phyloP scores from a whole-genome alignment of 257 asterid species.

The Lavandula angustifolia region DNA sequence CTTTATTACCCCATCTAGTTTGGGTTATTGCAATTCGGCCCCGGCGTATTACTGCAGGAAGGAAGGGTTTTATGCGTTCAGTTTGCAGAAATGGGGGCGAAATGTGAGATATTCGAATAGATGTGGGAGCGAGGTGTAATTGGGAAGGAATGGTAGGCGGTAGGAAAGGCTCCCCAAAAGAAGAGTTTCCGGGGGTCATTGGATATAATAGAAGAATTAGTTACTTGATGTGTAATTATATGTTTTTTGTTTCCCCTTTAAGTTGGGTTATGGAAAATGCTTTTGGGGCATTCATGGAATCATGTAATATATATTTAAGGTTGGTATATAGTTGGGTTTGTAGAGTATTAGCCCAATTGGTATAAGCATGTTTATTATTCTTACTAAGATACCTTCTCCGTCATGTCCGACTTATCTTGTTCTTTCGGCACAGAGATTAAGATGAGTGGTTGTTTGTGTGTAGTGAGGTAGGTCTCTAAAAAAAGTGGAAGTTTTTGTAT shows the following conservation, averaged over 20 bases:
- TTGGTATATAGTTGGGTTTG: too few relatives aligned
- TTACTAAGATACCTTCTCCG: too few relatives aligned
- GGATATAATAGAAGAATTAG: constrained; percentile 36
- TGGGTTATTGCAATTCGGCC: constrained; percentile 25
- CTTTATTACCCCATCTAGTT: constrained; percentile 23
- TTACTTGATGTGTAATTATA: constrained; percentile 42
- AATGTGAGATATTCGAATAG: constrained; percentile 12
- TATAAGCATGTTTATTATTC: too few relatives aligned
- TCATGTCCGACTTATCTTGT: too few relatives aligned
- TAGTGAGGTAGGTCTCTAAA: too few relatives aligned
- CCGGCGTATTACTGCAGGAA: constrained; percentile 9
- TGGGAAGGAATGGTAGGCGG: constrained; percentile 28
- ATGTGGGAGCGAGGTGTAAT: constrained; percentile 34
- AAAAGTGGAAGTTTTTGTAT: too few relatives aligned
- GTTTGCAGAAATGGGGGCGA: constrained; percentile 26
- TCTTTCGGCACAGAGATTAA: too few relatives aligned
- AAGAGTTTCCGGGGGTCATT: constrained; percentile 31
- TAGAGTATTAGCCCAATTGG: too few relatives aligned
- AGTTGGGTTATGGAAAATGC: not conserved
- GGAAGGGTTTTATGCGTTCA: constrained; percentile 15
- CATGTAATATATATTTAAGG: too few relatives aligned
- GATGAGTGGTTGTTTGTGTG: too few relatives aligned
- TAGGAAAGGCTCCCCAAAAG: constrained; percentile 37
- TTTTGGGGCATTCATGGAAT: too few relatives aligned
- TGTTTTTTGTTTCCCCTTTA: constrained; percentile 28